Evolutionary conservation across 805 yeast species (phyloP), one percentile per base, ranked within the genome.

Genomic region (Hanseniaspora clermontiae): DNA sequence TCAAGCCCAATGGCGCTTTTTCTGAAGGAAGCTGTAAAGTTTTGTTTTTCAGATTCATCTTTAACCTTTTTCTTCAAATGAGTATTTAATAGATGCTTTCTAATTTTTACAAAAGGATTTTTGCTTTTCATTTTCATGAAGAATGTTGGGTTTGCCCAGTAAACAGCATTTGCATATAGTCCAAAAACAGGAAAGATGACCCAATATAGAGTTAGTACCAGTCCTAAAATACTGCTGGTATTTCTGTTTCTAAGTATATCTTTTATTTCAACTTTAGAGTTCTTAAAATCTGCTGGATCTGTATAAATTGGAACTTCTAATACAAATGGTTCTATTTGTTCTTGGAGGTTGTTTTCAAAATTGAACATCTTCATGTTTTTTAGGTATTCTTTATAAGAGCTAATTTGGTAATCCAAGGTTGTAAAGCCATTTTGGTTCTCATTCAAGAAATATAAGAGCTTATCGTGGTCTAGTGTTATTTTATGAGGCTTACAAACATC

Each of bases 121-220:
- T 20, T 50, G 24, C 63, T 63, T 36, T 64, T 62, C 9, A 65
- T 39, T 20, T 57, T 61, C 47, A 64, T 61, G 27, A 63, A 61
- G 17, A 61, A 57, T 47, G 62, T 61, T 0, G 76, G 76, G 24
- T 64, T 61, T 46, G 72, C 66, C 75, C 76, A 72, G 17, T 65
- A 62, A 1, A 63, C 57, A 29, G 66, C 57, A 58, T 72, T 71
- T 34, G 60, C 46, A 3, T 65, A 11, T 6, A 63, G 38, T 5
- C 70, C 68, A 49, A 64, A 29, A 2, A 65, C 14, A 12, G 68
- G 56, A 3, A 70, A 59, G 5, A 64, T 12, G 1, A 61, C 65
- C 75, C 75, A 72, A 47, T 69, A 72, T 0, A 63, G 62, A 20
- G 68, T 59, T 14, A 70, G 51, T 5, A 55, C 59, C 6, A 55